Evolutionary conservation across 73 alveolate species (phyloP).

Genomic region (Diophrys sp.): DNA sequence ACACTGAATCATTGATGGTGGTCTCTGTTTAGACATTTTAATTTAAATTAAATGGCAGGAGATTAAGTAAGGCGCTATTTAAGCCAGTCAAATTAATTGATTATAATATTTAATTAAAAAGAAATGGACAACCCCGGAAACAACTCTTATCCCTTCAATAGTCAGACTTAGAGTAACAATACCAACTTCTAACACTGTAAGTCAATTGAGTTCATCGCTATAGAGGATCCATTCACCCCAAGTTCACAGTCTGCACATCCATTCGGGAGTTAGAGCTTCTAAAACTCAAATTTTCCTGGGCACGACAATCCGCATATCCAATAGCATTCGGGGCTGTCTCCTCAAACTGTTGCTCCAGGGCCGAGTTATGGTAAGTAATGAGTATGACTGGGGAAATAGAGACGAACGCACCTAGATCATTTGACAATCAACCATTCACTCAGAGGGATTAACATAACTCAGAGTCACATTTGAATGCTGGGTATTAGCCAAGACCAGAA

Average conservation of each 20-base stretch:
- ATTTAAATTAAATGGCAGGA: no score
- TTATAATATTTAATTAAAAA: no score
- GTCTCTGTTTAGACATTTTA: no score
- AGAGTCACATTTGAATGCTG: background rate
- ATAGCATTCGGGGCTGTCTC: background rate
- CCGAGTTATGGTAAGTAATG: background rate
- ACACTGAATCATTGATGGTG: no score
- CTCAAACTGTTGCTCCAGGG: background rate
- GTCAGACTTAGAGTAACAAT: background rate
- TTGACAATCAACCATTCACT: background rate
- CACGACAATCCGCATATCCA: background rate
- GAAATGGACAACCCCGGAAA: background rate
- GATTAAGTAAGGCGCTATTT: no score
- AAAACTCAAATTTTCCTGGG: background rate
- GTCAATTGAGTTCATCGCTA: background rate
- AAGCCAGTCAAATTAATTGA: background rate
- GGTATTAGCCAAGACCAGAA: no score
- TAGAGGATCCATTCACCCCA: background rate
- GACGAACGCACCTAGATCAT: background rate
- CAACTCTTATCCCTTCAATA: background rate
- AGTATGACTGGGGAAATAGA: background rate
- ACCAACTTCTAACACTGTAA: background rate
- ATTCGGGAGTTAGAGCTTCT: background rate
- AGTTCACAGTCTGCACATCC: background rate
- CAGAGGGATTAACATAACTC: background rate